Base-by-base conservation (phyloP, 1,284 basidiomycete species). In the Cutaneotrichosporon sp. region DNA sequence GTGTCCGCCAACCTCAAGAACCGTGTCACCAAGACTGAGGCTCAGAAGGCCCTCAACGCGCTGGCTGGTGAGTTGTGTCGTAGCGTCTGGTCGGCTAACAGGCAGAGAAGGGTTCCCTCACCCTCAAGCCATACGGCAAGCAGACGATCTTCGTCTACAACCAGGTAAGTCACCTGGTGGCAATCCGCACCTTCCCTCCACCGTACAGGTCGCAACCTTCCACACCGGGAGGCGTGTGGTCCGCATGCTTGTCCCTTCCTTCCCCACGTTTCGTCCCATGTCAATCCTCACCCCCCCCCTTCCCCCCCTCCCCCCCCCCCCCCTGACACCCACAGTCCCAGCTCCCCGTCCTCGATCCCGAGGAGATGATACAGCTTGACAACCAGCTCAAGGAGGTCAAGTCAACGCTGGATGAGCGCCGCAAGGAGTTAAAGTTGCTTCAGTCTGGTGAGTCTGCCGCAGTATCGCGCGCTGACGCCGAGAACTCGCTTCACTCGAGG, bases 1-100 rank as follows among this genome's bases (percentile, higher is more conserved):
- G 88, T 95, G 2, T 85, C 90, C 16, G 89, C 90, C 18, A 95
- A 96, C 77, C 82, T 95, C 49, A 93, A 92, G 77, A 89, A 90
- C 60, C 87, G 88, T 11, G 88, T 95, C 1, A 87, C 90, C 9
- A 94, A 93, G 77, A 81, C 90, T 0, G 84, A 87, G 9, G 88
- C 88, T 0, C 90, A 92, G 76, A 93, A 93, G 81, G 89, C 93
- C 56, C 84, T 94, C 14, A 81, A 69, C 1, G 80, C 86, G 0
- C 85, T 94, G 14, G 88, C 92, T 61, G 91, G 92, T 90, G 73
- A 32, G 46, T 36, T 22, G 49, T 14, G 0, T 5, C 18, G 6
- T 2, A 3, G 4, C 8, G 14, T 5, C 21, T 1, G 7, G 9
- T 1, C 5, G n/a, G 36, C 60, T 65, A 2, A 62, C 62, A 5